Evolutionary conservation across 1,284 basidiomycete species (phyloP).

Genomic region (Paramarasmius palmivorus): DNA sequence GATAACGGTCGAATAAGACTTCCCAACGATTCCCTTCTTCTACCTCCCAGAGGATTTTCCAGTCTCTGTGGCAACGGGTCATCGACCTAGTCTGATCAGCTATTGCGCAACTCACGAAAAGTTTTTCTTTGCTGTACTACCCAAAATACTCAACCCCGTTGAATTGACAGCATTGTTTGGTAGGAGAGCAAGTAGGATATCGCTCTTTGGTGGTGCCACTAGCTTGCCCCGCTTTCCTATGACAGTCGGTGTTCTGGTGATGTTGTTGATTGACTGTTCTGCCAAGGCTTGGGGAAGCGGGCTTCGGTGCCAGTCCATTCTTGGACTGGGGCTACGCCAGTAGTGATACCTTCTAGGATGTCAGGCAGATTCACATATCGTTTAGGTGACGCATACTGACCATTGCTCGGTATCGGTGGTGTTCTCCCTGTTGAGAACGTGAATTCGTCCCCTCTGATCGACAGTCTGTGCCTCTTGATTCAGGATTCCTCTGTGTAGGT

Average conservation of each 20-base stretch:
- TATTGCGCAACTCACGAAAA: conserved; percentile 20
- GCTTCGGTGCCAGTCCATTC: conserved; percentile 36
- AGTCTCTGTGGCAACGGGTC: conserved; percentile 22
- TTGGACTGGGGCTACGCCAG: conserved; percentile 34
- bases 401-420: conserved; percentile 39
- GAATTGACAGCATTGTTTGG: conserved; percentile 39
- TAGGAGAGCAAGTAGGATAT: conserved; percentile 33
- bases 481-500: conserved; percentile 38
- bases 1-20: conserved; percentile 38
- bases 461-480: conserved; percentile 46
- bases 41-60: conserved; percentile 36
- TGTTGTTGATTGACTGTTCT: conserved; percentile 30
- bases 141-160: conserved; percentile 34
- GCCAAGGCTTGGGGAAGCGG: conserved; percentile 32
- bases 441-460: conserved; percentile 35
- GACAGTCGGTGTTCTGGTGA: conserved; percentile 39
- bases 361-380: background rate
- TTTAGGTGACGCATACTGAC: conserved; percentile 20
- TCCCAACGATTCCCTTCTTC: conserved; percentile 35
- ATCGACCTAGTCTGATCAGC: background rate
- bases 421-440: conserved; percentile 45
- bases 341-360: conserved; percentile 37
- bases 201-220: conserved; percentile 23
- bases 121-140: conserved; percentile 32
- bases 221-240: conserved; percentile 45